Percentiles rank a stretch among this genome's conserved stretches.
Conservation (phyloP, 2,329 filamentous ascomycete species). For the Cladorrhinum sp. region DNA sequence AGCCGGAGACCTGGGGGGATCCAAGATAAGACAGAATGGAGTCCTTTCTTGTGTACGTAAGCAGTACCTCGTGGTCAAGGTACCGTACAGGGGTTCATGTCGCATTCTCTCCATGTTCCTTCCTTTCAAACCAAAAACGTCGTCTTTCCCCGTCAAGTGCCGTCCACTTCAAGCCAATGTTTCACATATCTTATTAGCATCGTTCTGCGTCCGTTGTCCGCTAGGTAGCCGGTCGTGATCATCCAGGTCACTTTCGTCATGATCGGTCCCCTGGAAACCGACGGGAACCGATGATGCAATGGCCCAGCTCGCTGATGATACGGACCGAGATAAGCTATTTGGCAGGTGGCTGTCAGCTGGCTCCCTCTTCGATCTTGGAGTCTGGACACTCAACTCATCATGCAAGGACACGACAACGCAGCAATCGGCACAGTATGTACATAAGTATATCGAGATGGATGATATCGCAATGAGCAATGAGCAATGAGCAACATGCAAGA, state of each 20-base stretch:
- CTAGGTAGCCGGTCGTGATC: background rate
- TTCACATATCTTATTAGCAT: background rate
- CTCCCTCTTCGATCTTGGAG: too few relatives aligned
- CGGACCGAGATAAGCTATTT: background rate
- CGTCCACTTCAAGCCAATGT: background rate
- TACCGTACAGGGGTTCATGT: constrained; percentile 12
- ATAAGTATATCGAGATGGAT: background rate
- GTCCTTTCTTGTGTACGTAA: constrained; percentile 5
- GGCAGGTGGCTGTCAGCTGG: background rate
- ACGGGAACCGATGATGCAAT: background rate
- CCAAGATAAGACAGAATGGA: background rate
- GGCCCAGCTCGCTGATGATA: background rate
- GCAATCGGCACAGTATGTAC: background rate
- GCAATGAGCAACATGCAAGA: background rate
- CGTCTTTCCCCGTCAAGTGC: background rate
- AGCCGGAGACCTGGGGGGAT: background rate
- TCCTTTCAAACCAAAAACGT: background rate
- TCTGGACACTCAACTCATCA: too few relatives aligned
- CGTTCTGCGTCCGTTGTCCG: background rate
- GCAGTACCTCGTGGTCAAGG: constrained; percentile 16
- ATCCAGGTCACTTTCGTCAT: background rate
- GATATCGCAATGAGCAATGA: too few relatives aligned
- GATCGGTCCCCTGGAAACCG: background rate
- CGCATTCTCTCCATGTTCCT: background rate
- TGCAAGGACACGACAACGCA: background rate